phyloP scores from a whole-genome alignment of 1,284 basidiomycete species.

The Takashimella tepidaria region DNA sequence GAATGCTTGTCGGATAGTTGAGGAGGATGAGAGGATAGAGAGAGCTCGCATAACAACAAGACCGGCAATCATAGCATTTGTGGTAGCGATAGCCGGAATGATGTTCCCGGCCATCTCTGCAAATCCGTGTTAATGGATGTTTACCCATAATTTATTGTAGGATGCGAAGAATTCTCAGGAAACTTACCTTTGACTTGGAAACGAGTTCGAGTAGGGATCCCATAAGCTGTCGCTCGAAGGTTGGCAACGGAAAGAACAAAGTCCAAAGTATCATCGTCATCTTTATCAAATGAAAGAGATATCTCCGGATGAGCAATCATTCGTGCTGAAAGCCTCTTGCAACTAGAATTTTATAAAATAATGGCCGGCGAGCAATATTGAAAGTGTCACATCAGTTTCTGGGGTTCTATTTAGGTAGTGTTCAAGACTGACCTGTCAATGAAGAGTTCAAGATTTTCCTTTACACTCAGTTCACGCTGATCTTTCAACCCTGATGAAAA shows the following conservation, averaged over 20 bases:
- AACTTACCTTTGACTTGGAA: constrained; percentile 89
- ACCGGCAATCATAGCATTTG: constrained; percentile 94
- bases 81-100: constrained; percentile 97
- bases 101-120: constrained; percentile 99
- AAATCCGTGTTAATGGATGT: not conserved
- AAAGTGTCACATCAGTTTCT: too few species aligned
- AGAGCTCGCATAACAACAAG: constrained; percentile 89
- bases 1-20: constrained; percentile 12
- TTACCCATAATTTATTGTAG: too few species aligned
- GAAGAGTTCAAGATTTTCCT: constrained; percentile 77
- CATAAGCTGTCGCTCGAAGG: constrained; percentile 82
- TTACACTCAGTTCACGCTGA: constrained; percentile 66
- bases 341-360: too few species aligned
- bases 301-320: constrained; percentile 66
- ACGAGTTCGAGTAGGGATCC: constrained; percentile 80
- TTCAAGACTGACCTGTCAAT: constrained; percentile 62
- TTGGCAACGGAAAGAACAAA: constrained; percentile 95
- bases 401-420: too few species aligned
- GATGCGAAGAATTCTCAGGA: too few species aligned
- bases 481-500: constrained; percentile 59
- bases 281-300: constrained; percentile 87
- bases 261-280: constrained; percentile 93
- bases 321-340: constrained; percentile 69
- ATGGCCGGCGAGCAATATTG: too few species aligned
- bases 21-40: constrained; percentile 58